Base-by-base conservation (phyloP, 2,329 filamentous ascomycete species). In the Claviceps sp. region DNA sequence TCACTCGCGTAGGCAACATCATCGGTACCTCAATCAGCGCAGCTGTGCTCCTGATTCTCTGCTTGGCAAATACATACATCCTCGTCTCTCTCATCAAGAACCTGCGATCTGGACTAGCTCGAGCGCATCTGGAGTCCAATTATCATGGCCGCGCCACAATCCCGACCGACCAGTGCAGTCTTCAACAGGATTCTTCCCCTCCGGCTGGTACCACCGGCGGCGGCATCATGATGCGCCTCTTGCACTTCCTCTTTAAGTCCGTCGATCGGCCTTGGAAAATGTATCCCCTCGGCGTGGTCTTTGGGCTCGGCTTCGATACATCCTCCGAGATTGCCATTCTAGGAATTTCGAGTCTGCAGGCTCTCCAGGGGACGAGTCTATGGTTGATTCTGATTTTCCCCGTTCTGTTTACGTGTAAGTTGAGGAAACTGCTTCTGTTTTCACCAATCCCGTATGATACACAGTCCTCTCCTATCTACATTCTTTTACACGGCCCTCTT, bases 321-420 rank as follows among this genome's bases (percentile, higher is more conserved):
- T 94, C 87, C 42, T 95, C 88, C 7, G 91, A 98, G 66, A 87
- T 97, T 61, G 91, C 93, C 0, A 76, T 98, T 7, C 70, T 98
- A 0, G 93, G 91, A 0, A 95, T 97, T 56, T 86, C 88, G 0
- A 89, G 86, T 34, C 82, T 98, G 1, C 86, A 96, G 61, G 90
- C 86, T 0, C 82, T 89, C 0, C 77, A 85, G 55, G 91, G 91
- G 1, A 96, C 89, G 0, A 88, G 83, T 37, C 84, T 97, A 54
- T 98, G 93, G 93, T 72, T 96, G 14, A 97, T 97, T 55, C 67
- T 97, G 37, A 84, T 98, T 50, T 95, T 96, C 54, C 93, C 93
- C 0, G 67, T 91, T 1, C 71, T 97, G 1, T 97, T 97, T 62
- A 96, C 91, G 0, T 79, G 84, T 85, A 67, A 63, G 73, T 24